Evolutionary conservation across 2,329 filamentous ascomycete species (phyloP), one percentile per base, ranked within the genome.

Genomic region (Claviceps capensis): DNA sequence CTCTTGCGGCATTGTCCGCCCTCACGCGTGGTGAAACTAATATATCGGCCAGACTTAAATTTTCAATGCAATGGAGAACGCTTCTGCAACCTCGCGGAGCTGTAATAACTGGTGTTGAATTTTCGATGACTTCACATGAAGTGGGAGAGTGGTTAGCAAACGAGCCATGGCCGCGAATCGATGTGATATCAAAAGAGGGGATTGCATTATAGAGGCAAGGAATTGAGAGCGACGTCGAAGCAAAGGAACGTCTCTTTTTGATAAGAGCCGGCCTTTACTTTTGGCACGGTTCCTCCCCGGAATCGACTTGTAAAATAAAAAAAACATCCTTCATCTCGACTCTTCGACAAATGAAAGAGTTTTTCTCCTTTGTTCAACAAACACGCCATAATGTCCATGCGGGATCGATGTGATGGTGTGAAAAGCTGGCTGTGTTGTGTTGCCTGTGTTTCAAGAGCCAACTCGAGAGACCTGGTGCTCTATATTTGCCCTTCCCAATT

Each of bases 301-400:
- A 65, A 67, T 59, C 58, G 60, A 65, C 62, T 65, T 69, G 67
- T 69, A 69, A 69, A 69, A 67, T 69, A 67, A 69, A 69, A 69
- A 67, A 67, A 68, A 69, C 67, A 62, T 67, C 65, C 66, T 65
- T 66, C 63, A 65, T 66, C 65, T 64, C 62, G 61, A 57, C 63
- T 63, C 61, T 64, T 63, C 61, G 60, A 61, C 57, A 60, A 54
- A 63, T 53, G 58, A 62, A 62, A 63, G 59, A 61, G 53, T 34
- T 51, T 48, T 55, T 65, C 61, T 44, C 54, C 47, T 58, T 61
- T 62, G 56, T 61, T 48, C 19, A 53, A 52, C 43, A 50, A 54
- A 53, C 48, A 51, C 37, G 53, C 14, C 44, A 17, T 44, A 42
- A 26, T 22, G 47, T 50, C 63, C 65, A 65, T 64, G 26, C 65